These are phyloP conservation scores for Reticulascus tulasneorum DNA, from an alignment of 2,329 filamentous ascomycete genomes.

Conservation along the genomic window DNA sequence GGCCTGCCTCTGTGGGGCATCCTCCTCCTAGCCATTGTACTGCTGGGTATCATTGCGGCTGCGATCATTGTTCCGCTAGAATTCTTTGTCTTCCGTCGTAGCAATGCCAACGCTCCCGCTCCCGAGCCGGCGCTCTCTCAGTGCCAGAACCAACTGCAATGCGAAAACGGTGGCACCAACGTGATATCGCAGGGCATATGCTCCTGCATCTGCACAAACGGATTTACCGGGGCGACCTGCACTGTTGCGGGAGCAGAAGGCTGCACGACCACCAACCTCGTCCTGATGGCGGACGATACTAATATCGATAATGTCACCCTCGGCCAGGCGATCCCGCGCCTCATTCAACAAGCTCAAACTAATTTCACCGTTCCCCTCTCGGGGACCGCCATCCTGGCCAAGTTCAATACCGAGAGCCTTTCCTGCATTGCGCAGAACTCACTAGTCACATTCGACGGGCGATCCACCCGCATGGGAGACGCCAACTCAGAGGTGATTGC, in stretches of 20 bases:
- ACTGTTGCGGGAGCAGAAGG: conserved; percentile 41
- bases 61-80: conserved; percentile 76
- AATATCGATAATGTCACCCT: conserved; percentile 67
- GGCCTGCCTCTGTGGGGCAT: conserved; percentile 80
- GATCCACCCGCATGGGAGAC: conserved; percentile 30
- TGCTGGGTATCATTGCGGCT: conserved; percentile 70
- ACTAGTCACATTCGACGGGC: conserved; percentile 76
- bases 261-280: conserved; percentile 48
- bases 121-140: conserved; percentile 35
- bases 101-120: conserved; percentile 24
- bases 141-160: conserved; percentile 61
- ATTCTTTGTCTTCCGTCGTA: conserved; percentile 57
- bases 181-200: conserved; percentile 66
- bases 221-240: conserved; percentile 66
- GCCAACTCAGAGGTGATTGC: conserved; percentile 19
- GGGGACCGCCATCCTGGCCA: conserved; percentile 63
- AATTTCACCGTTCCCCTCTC: conserved; percentile 78
- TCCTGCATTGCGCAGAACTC: conserved; percentile 85
- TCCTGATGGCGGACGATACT: conserved; percentile 33
- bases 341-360: conserved; percentile 60
- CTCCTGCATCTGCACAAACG: conserved; percentile 83
- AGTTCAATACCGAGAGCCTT: conserved; percentile 71
- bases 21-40: conserved; percentile 57
- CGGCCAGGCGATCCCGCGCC: conserved; percentile 70
- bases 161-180: conserved; percentile 77